Base-by-base conservation (phyloP, 768 basidiomycete species). In the Rhizopogon vinicolor region DNA sequence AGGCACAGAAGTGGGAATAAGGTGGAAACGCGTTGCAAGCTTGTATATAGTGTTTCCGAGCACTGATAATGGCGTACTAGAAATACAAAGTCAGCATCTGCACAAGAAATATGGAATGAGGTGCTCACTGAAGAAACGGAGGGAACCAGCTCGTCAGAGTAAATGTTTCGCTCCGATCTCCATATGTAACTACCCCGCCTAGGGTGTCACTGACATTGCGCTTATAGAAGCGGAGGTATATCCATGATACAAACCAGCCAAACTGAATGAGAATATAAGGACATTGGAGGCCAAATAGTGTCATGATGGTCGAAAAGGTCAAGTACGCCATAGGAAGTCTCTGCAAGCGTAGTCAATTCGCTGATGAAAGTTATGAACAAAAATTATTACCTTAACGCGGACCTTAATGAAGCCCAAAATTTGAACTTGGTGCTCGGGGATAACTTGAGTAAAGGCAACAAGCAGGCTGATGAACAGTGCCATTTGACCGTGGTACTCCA, bases 351-450 rank as follows among this genome's bases (percentile, higher is more conserved):
- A 52, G 37, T 58, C 55, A 55, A 54, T 31, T 53, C n/a, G 41
- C 43, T 14, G 7, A 41, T 51, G n/a, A 48, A 43, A 48, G 1
- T 29, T 7, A 48, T 25, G 19, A 39, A n/a, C 16, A 51, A 45
- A 41, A 18, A 41, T 35, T 18, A 14, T 22, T 35, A 91, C 95
- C 84, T 98, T 99, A 62, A 98, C 95, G 54, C 93, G 84, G 45
- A 89, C 80, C 70, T 85, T 91, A 60, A 93, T 65, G 44, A 92
- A 72, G 35, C 94, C 93, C 56, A 98, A 77, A 16, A 98, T 65
- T 69, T 98, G 97, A 13, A 99, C 86, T 72, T 98, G 96, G 65
- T 99, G 95, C 71, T 99, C 97, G 33, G 96, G 96, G 62, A 98
- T 98, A 53, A 97, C 72, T 70, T 99, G 97, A 3, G 95, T 98